These are phyloP conservation scores for Noccaea bulbosa DNA, from an alignment of 345 rosid species.

Conservation along the genomic window DNA sequence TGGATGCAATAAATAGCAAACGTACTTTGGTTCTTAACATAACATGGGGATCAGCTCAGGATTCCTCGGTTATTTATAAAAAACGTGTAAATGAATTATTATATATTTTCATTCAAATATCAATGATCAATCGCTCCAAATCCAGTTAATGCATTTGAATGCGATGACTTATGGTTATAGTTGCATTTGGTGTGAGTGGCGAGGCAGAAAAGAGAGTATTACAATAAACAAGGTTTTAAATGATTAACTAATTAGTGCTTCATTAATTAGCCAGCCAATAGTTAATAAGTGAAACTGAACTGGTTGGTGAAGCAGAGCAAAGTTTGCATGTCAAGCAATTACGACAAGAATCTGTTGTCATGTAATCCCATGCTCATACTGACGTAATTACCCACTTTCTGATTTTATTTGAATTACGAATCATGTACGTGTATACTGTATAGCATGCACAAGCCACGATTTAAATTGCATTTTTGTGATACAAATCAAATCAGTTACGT, in stretches of 20 bases:
- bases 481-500: not conserved
- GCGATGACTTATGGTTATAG: slow-evolving; percentile 33
- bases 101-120: not conserved
- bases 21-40: too few relatives aligned
- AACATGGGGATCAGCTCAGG: not conserved
- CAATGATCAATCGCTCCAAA: not conserved
- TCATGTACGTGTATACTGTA: not conserved
- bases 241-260: slow-evolving; percentile 32
- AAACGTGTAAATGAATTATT: not conserved
- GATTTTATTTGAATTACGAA: not conserved
- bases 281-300: slow-evolving; percentile 14
- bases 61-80: too few relatives aligned
- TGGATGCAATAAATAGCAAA: not conserved
- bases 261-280: slow-evolving; percentile 13
- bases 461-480: not conserved
- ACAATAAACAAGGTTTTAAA: slow-evolving; percentile 1
- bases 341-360: slow-evolving; percentile 21
- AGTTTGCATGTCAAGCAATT: slow-evolving; percentile 45
- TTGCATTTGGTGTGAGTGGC: slow-evolving; percentile 37
- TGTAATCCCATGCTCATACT: slow-evolving; percentile 38
- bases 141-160: slow-evolving; percentile 3
- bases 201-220: slow-evolving; percentile 15
- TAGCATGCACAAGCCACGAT: not conserved
- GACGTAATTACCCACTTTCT: slow-evolving; percentile 40
- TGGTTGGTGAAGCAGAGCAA: slow-evolving; percentile 24